phyloP scores from a whole-genome alignment of 441 rosid species.

The Rhodomyrtus psidioides region DNA sequence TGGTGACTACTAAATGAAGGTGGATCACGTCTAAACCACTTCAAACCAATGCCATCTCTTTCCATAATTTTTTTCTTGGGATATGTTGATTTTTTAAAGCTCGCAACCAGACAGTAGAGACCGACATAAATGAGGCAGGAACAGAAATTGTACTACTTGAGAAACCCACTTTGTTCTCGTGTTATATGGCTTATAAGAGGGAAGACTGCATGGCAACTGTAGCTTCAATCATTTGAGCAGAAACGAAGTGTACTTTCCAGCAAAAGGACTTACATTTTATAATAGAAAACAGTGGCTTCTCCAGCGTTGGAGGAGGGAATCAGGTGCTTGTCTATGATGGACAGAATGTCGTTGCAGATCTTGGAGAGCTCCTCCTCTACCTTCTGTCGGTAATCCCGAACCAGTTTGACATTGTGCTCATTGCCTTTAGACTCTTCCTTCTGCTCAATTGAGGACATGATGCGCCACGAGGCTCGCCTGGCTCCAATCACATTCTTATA shows the following conservation, averaged over 20 bases:
- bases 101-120: not conserved
- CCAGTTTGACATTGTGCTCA: constrained; percentile 28
- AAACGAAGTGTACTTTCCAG: not conserved
- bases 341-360: constrained; percentile 76
- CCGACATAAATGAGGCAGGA: not conserved
- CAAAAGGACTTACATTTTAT: constrained; percentile 61
- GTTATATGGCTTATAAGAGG: not conserved
- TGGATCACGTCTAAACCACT: not conserved
- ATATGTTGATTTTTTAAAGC: not conserved
- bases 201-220: not conserved
- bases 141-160: not conserved
- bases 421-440: constrained; percentile 20
- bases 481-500: constrained; percentile 20
- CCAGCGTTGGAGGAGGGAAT: constrained; percentile 81
- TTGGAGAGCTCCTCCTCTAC: constrained; percentile 94
- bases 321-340: constrained; percentile 80
- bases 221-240: not conserved
- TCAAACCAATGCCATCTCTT: not conserved
- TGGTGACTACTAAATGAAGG: not conserved
- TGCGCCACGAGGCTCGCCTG: constrained; percentile 18
- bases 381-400: constrained; percentile 80
- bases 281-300: constrained; percentile 97
- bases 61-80: not conserved
- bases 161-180: not conserved
- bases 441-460: constrained; percentile 17